Percentiles rank a stretch among this genome's conserved stretches.
These are phyloP conservation scores for Barnettozyma hawaiiensis DNA, from an alignment of 1,139 yeast species.

Conservation along the genomic window DNA sequence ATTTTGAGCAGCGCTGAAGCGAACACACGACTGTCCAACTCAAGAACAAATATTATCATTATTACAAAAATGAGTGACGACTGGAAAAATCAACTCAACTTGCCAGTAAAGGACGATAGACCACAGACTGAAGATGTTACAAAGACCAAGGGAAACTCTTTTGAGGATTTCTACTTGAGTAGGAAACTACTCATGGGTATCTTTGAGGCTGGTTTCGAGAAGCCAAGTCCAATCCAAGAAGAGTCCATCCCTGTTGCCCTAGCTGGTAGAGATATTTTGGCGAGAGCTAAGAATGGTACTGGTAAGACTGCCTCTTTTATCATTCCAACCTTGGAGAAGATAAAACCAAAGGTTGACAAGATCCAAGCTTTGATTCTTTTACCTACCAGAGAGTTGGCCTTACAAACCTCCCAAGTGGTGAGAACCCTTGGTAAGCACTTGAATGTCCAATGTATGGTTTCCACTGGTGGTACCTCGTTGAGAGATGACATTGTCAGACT, in stretches of 20 bases:
- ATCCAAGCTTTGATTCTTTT: conserved; percentile 87
- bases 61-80: conserved; percentile 25
- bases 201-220: conserved; percentile 97
- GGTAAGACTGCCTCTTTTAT: conserved; percentile 97
- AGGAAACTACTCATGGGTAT: conserved; percentile 96
- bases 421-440: conserved; percentile 95
- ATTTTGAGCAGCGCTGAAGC: not conserved
- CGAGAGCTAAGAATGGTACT: conserved; percentile 97
- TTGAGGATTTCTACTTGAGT: conserved; percentile 88
- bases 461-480: conserved; percentile 96
- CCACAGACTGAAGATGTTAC: conserved; percentile 97
- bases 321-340: conserved; percentile 78
- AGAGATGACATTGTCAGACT: conserved; percentile 93
- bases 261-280: conserved; percentile 92
- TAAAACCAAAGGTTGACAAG: conserved; percentile 77
- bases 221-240: conserved; percentile 97
- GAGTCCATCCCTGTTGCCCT: conserved; percentile 95
- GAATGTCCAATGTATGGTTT: conserved; percentile 92
- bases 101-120: conserved; percentile 81
- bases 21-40: not conserved
- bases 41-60: not conserved
- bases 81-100: conserved; percentile 72
- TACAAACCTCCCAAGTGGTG: conserved; percentile 95
- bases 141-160: conserved; percentile 82
- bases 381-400: conserved; percentile 94